These are phyloP conservation scores for Phytophthora ohioensis DNA, from an alignment of 352 stramenopile genomes.

Conservation along the genomic window DNA sequence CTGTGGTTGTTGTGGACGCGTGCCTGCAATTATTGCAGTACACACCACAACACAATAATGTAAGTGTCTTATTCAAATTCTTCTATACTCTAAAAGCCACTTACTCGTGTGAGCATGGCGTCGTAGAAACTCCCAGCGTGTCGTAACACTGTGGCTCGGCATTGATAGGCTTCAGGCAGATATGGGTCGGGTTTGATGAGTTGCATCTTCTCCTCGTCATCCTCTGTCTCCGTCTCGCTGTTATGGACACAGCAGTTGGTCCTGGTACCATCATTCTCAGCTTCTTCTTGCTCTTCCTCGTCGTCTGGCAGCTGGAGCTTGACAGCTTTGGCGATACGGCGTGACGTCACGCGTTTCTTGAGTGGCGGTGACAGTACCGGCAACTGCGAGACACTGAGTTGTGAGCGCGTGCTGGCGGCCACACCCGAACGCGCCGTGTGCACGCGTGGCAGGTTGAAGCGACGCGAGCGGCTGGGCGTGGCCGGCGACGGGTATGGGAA, in stretches of 20 bases:
- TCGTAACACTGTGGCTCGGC: conserved; percentile 47
- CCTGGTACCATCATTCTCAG: conserved; percentile 16
- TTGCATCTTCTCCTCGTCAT: conserved; percentile 33
- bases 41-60: conserved; percentile 11
- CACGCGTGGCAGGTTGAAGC: conserved; percentile 27
- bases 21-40: conserved; percentile 38
- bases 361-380: conserved; percentile 58
- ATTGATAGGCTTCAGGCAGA: conserved; percentile 52
- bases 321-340: conserved; percentile 39
- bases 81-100: conserved; percentile 14
- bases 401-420: conserved; percentile 42
- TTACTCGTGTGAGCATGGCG: conserved; percentile 70
- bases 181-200: conserved; percentile 65
- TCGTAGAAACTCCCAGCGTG: conserved; percentile 58
- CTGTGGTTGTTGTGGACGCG: conserved; percentile 68
- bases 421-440: conserved; percentile 39
- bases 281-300: conserved; percentile 28
- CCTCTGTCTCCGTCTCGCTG: conserved; percentile 35
- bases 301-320: conserved; percentile 52
- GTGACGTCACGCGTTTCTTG: conserved; percentile 57
- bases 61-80: conserved; percentile 18
- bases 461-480: conserved; percentile 27
- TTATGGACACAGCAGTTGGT: conserved; percentile 19
- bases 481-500: conserved; percentile 36
- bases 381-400: conserved; percentile 28